A percentile compares a stretch with the other conserved stretches of the same genome.
phyloP scores from a whole-genome alignment of 1,139 yeast species.

The Suhomyces taliae region DNA sequence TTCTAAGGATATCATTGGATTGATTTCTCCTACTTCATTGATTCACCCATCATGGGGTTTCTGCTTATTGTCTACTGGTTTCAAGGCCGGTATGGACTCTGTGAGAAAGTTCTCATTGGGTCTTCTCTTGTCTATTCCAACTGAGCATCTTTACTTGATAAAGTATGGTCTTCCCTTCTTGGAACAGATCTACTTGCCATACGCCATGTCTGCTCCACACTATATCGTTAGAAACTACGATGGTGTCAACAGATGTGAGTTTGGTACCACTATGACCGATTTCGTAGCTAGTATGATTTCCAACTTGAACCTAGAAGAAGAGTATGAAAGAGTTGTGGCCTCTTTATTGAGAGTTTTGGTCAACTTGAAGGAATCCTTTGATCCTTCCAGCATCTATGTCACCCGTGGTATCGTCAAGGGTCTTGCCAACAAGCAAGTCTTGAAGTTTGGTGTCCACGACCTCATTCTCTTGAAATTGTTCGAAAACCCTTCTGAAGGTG shows the following conservation, averaged over 20 bases:
- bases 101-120: slow-evolving; percentile 66
- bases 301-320: slow-evolving; percentile 32
- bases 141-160: slow-evolving; percentile 49
- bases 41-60: slow-evolving; percentile 75
- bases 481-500: slow-evolving; percentile 60
- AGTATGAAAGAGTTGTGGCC: slow-evolving; percentile 18
- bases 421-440: slow-evolving; percentile 26
- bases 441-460: slow-evolving; percentile 32
- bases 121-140: slow-evolving; percentile 55
- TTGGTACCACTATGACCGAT: slow-evolving; percentile 51
- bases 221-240: slow-evolving; percentile 41
- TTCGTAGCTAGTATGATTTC: slow-evolving; percentile 51
- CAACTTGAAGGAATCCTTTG: slow-evolving; percentile 56
- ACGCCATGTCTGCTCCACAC: slow-evolving; percentile 64
- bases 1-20: slow-evolving; percentile 54
- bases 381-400: slow-evolving; percentile 68
- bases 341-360: slow-evolving; percentile 48
- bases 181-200: slow-evolving; percentile 57
- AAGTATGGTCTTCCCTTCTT: slow-evolving; percentile 49
- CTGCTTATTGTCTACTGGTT: slow-evolving; percentile 70
- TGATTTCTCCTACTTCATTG: slow-evolving; percentile 52
- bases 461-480: slow-evolving; percentile 45
- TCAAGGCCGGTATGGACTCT: slow-evolving; percentile 76
- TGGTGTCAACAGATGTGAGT: slow-evolving; percentile 46
- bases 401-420: slow-evolving; percentile 60